Evolutionary conservation across 805 yeast species (phyloP).

Genomic region (Hanseniaspora occidentalis): DNA sequence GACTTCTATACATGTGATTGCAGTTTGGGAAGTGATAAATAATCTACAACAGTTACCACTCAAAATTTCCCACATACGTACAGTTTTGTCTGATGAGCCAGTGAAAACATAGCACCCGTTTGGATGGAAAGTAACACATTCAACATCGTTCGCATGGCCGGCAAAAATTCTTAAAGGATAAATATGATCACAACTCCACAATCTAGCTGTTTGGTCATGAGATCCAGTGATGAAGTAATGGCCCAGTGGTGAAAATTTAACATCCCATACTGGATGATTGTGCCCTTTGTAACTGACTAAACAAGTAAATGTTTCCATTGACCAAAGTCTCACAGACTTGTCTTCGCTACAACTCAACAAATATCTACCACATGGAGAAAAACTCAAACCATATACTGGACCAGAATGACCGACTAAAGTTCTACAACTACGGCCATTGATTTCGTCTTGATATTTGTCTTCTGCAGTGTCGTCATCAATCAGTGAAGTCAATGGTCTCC

Average conservation of each 20-base stretch:
- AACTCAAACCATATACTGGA: slow-evolving; percentile 79
- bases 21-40: slow-evolving; percentile 51
- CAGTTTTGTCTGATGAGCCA: slow-evolving; percentile 90
- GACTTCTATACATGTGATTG: slow-evolving; percentile 73
- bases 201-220: slow-evolving; percentile 92
- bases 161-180: slow-evolving; percentile 94
- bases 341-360: slow-evolving; percentile 81
- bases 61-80: slow-evolving; percentile 95
- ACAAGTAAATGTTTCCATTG: slow-evolving; percentile 78
- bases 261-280: slow-evolving; percentile 96
- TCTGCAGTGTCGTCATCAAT: slow-evolving; percentile 46
- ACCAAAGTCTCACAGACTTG: slow-evolving; percentile 87
- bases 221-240: slow-evolving; percentile 98
- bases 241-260: slow-evolving; percentile 84
- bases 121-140: slow-evolving; percentile 90
- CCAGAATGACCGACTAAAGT: slow-evolving; percentile 83
- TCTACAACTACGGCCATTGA: slow-evolving; percentile 23
- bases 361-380: slow-evolving; percentile 80
- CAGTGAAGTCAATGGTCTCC: slow-evolving; percentile 61
- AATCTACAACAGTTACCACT: slow-evolving; percentile 83
- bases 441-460: slow-evolving; percentile 30
- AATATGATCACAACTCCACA: slow-evolving; percentile 97
- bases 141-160: slow-evolving; percentile 94
- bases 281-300: slow-evolving; percentile 94
- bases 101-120: slow-evolving; percentile 90